Percentiles rank a stretch among this genome's conserved stretches.
Conservation (phyloP, 2,329 filamentous ascomycete species). For the Pseudocercospora fuligena region DNA sequence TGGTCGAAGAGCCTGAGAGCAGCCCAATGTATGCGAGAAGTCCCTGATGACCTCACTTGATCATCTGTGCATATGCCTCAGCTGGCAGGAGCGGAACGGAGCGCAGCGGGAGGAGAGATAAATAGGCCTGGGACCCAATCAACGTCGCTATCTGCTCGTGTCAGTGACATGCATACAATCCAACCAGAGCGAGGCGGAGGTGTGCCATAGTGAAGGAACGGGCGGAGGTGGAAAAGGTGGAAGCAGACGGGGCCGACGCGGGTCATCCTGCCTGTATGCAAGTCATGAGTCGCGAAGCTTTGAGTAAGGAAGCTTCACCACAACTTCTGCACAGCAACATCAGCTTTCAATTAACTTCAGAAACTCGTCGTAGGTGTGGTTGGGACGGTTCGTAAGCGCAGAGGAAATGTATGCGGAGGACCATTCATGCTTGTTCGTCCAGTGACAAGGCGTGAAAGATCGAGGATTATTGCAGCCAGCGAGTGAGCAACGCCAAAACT, state of each 20-base stretch:
- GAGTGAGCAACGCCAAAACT: background rate
- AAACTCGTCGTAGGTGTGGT: background rate
- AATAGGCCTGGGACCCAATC: background rate
- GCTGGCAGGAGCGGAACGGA: background rate
- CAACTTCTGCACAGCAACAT: slow-evolving; percentile 5
- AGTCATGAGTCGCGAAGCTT: background rate
- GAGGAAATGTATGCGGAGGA: background rate
- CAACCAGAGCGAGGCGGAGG: slow-evolving; percentile 6
- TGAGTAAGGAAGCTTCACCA: slow-evolving; percentile 1
- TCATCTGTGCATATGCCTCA: background rate
- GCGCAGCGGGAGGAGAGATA: background rate
- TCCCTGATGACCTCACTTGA: slow-evolving; percentile 2
- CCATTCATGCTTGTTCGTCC: background rate
- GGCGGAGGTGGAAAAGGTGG: background rate
- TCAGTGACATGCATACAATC: slow-evolving; percentile 1
- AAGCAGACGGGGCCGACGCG: background rate
- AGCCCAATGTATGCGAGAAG: background rate
- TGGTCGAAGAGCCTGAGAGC: background rate
- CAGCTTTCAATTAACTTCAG: background rate
- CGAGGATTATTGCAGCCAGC: background rate
- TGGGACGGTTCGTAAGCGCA: background rate
- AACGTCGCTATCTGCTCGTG: background rate
- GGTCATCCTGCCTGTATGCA: background rate
- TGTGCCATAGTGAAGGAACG: background rate
- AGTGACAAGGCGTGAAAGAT: background rate